Conservation (phyloP, 352 stramenopile species). For the Phytophthora megakarya region DNA sequence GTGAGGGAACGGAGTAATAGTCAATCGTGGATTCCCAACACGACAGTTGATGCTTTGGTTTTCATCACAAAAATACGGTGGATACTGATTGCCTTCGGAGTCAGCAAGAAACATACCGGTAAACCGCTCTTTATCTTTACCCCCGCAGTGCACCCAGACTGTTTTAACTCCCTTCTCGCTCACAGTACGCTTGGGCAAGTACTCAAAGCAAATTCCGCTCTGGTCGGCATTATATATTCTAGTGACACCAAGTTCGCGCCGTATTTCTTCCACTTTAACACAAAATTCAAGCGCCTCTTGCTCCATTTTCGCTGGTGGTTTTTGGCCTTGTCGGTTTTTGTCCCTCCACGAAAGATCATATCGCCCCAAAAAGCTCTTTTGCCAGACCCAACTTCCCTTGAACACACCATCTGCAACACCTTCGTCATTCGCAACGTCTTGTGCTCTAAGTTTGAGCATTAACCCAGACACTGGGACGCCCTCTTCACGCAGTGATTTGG, state of each 20-base stretch:
- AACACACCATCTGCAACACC: neutral
- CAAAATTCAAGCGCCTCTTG: neutral
- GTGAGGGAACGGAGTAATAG: too few relatives aligned
- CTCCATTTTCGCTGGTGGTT: neutral
- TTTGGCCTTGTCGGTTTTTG: constrained; percentile 1
- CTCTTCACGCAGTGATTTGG: neutral
- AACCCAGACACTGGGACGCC: neutral
- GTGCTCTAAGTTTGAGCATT: neutral
- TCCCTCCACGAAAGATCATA: neutral
- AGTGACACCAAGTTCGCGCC: constrained; percentile 4
- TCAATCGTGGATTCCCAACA: too few relatives aligned
- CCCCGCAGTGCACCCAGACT: neutral
- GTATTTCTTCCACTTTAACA: neutral
- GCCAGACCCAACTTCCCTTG: constrained; percentile 2
- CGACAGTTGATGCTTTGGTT: neutral
- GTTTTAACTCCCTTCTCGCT: neutral
- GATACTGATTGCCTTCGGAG: neutral
- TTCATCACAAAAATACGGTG: constrained; percentile 1
- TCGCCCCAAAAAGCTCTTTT: neutral
- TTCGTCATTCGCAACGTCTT: neutral
- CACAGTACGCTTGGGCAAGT: constrained; percentile 1
- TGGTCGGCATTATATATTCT: constrained; percentile 14
- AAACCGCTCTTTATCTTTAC: constrained; percentile 5
- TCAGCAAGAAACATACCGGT: constrained; percentile 8
- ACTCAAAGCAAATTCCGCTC: too few relatives aligned